Conservation (phyloP, 2,329 filamentous ascomycete genomes). For the Colletotrichum filicis region DNA sequence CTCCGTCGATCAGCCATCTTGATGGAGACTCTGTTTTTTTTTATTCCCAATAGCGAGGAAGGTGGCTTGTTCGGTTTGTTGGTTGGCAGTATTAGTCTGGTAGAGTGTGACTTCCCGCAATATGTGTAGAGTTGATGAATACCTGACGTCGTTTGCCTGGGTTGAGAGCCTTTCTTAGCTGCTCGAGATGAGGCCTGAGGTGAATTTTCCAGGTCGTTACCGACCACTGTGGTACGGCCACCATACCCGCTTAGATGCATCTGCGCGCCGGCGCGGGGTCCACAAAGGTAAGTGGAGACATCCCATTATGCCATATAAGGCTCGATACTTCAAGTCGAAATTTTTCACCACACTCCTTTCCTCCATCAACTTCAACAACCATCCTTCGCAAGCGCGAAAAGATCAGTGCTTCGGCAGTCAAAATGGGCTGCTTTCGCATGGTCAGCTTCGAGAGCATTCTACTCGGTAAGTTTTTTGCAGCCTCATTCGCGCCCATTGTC, state of each 20-base stretch:
- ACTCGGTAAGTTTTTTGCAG: constrained; percentile 39
- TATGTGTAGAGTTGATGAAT: not conserved
- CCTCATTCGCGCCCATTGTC: constrained; percentile 20
- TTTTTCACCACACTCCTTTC: constrained; percentile 17
- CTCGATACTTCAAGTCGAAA: constrained; percentile 36
- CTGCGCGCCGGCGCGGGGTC: not conserved
- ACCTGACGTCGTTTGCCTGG: not conserved
- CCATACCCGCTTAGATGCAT: not conserved
- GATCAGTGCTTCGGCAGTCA: not conserved
- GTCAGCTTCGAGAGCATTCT: not conserved
- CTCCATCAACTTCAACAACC: not conserved
- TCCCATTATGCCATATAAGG: constrained; percentile 15
- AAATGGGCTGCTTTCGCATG: not conserved
- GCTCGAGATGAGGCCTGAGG: not conserved
- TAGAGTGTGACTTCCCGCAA: not conserved
- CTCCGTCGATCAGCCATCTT: constrained; percentile 86
- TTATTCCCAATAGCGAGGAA: too few species aligned
- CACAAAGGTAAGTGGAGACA: constrained; percentile 2
- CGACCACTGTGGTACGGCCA: not conserved
- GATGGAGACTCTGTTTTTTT: not conserved
- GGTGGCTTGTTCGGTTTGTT: not conserved
- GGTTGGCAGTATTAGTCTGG: not conserved
- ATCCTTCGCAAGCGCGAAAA: not conserved
- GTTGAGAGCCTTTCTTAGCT: not conserved
- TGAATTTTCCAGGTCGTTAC: constrained; percentile 13